A percentile compares a stretch with the other conserved stretches of the same genome.
These are phyloP conservation scores for Trametes hirsuta DNA, from an alignment of 1,284 basidiomycete genomes.

Conservation along the genomic window DNA sequence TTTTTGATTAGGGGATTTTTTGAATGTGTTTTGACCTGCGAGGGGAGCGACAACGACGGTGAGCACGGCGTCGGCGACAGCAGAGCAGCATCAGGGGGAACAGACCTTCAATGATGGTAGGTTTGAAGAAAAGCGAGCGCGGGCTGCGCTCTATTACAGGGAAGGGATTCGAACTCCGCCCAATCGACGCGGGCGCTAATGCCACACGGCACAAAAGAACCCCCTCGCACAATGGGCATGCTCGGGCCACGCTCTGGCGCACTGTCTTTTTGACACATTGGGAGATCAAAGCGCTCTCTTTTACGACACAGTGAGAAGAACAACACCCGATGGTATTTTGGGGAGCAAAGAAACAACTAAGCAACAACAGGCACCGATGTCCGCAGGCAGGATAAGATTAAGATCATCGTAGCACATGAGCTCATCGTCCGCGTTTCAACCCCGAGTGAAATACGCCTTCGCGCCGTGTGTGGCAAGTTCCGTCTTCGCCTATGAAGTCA, in stretches of 20 bases:
- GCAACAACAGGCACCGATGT: conserved; percentile 15
- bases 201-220: conserved; percentile 20
- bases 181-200: conserved; percentile 15
- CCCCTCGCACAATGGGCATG: conserved; percentile 15
- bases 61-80: conserved; percentile 16
- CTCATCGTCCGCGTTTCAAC: conserved; percentile 42
- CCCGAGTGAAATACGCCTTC: conserved; percentile 84
- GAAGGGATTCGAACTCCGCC: conserved; percentile 41
- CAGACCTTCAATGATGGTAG: conserved; percentile 48
- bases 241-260: conserved; percentile 15
- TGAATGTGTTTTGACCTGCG: conserved; percentile 49
- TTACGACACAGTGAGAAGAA: conserved; percentile 9
- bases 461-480: conserved; percentile 88
- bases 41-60: conserved; percentile 6
- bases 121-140: conserved; percentile 39
- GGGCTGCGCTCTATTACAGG: conserved; percentile 27
- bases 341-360: conserved; percentile 6
- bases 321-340: conserved; percentile 5
- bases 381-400: conserved; percentile 10
- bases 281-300: conserved; percentile 5
- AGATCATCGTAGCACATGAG: conserved; percentile 6
- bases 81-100: conserved; percentile 17
- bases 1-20: conserved; percentile 44
- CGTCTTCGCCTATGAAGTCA: conserved; percentile 68
- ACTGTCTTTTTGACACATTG: conserved; percentile 11